phyloP scores from a whole-genome alignment of 2,329 filamentous ascomycete genomes.

The Ramularia endophylla region DNA sequence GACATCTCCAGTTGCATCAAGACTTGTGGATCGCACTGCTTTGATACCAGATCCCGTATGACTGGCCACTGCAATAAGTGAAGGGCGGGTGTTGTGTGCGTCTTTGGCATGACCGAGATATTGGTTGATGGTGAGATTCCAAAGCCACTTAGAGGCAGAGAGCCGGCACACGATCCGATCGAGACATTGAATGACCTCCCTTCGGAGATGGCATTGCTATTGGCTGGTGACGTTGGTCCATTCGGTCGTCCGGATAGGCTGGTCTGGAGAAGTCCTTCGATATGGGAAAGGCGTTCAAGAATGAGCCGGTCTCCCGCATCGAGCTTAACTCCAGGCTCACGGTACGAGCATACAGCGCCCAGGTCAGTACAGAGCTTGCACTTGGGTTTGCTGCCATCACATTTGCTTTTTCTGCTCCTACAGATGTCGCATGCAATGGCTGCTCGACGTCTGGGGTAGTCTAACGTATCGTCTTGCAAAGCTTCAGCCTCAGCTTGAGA shows the following conservation, averaged over 20 bases:
- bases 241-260: slow-evolving; percentile 1
- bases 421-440: slow-evolving; percentile 32
- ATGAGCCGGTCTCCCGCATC: slow-evolving; percentile 84
- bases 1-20: slow-evolving; percentile 75
- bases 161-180: slow-evolving; percentile 31
- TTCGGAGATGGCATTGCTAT: slow-evolving; percentile 36
- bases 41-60: slow-evolving; percentile 69
- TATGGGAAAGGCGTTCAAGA: slow-evolving; percentile 68
- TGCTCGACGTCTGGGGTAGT: slow-evolving; percentile 30
- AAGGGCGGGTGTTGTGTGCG: slow-evolving; percentile 73
- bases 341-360: slow-evolving; percentile 76
- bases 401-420: slow-evolving; percentile 29
- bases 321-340: slow-evolving; percentile 79
- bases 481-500: slow-evolving; percentile 1
- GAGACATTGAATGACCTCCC: slow-evolving; percentile 36
- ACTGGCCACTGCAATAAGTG: slow-evolving; percentile 76
- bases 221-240: slow-evolving; percentile 42
- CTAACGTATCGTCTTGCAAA: slow-evolving; percentile 22
- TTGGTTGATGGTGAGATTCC: slow-evolving; percentile 62
- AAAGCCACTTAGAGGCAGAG: slow-evolving; percentile 50
- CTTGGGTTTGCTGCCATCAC: slow-evolving; percentile 56
- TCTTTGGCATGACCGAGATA: slow-evolving; percentile 80
- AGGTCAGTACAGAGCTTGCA: slow-evolving; percentile 79
- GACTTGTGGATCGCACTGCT: slow-evolving; percentile 75
- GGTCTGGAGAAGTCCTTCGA: slow-evolving; percentile 68